Evolutionary conservation across 176 grass and related monocot species (phyloP).

Genomic region (Hordeum marinum): DNA sequence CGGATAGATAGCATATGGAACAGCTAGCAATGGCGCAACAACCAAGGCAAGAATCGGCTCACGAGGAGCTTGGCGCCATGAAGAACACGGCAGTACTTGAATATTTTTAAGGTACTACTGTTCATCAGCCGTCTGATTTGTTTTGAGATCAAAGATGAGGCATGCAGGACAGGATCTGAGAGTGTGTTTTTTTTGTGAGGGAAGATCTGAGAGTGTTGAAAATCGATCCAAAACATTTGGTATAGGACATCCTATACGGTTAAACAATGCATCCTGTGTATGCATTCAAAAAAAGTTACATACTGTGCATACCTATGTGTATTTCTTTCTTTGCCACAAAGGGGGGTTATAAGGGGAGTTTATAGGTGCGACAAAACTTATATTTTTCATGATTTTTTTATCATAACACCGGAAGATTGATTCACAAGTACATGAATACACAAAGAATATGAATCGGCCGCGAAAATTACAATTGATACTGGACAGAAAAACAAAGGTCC

Average conservation of each 20-base stretch:
- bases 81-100: neutral
- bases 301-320: no score
- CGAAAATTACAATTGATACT: neutral
- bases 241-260: no score
- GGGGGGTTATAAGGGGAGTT: neutral
- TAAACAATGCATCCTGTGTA: no score
- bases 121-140: neutral
- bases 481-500: neutral
- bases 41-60: conserved; percentile 3
- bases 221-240: neutral
- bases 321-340: neutral
- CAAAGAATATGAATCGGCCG: neutral
- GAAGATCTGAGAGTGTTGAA: neutral
- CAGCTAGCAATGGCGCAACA: neutral
- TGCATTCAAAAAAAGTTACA: no score
- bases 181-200: no score
- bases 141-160: neutral
- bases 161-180: neutral
- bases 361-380: neutral
- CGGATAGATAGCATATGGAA: conserved; percentile 7
- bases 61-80: neutral
- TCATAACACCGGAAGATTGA: neutral
- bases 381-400: neutral
- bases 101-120: neutral
- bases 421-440: neutral